phyloP scores from a whole-genome alignment of 1,139 yeast species.

The Zygoascus meyerae region DNA sequence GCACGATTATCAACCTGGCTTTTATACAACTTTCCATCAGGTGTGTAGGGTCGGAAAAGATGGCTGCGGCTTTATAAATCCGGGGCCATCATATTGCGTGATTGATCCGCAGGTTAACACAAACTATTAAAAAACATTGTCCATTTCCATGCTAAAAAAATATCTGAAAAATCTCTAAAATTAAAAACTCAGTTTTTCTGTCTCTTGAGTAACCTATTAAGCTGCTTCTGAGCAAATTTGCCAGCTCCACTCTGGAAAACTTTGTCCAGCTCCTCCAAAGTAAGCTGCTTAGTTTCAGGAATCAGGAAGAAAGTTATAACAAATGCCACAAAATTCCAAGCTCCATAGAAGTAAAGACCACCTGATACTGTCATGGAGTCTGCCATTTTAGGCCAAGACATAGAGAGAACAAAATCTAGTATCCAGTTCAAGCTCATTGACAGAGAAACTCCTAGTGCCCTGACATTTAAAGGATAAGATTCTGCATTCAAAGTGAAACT shows the following conservation, averaged over 20 bases:
- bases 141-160: too few relatives aligned
- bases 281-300: slow-evolving; percentile 12
- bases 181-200: background rate
- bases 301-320: slow-evolving; percentile 10
- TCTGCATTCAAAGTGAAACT: slow-evolving; percentile 71
- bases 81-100: too few relatives aligned
- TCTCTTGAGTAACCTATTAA: background rate
- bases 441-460: slow-evolving; percentile 65
- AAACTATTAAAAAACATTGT: too few relatives aligned
- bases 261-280: slow-evolving; percentile 13
- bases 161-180: too few relatives aligned
- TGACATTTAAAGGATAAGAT: slow-evolving; percentile 61
- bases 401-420: slow-evolving; percentile 45
- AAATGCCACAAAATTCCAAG: slow-evolving; percentile 12
- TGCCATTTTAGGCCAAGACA: slow-evolving; percentile 50
- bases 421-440: slow-evolving; percentile 74
- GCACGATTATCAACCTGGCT: too few relatives aligned
- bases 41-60: too few relatives aligned
- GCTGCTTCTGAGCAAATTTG: slow-evolving; percentile 1
- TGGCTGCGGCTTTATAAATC: too few relatives aligned
- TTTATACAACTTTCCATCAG: too few relatives aligned
- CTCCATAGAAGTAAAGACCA: slow-evolving; percentile 12
- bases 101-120: too few relatives aligned
- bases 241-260: slow-evolving; percentile 56
- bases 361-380: slow-evolving; percentile 12